Evolutionary conservation across 2,329 filamentous ascomycete species (phyloP), one percentile per base, ranked within the genome.

Genomic region (Nemania abortiva): DNA sequence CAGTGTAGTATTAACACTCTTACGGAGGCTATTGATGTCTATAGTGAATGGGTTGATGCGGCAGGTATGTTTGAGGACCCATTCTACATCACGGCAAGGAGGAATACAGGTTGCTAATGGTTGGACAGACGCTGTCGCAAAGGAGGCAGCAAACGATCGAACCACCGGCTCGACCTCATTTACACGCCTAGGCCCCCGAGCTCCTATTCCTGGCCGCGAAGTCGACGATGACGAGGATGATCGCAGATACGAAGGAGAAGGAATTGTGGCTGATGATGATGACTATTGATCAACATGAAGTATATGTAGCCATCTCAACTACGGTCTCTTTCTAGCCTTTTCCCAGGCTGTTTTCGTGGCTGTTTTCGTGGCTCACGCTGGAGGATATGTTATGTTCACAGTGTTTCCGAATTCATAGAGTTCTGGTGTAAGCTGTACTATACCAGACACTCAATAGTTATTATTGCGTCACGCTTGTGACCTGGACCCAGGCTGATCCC

Each of bases 11-110:
- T 97, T 78, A 97, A 98, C 80, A 94, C 97, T 80, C 89, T 98
- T 29, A 97, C 93, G 29, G 93, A 92, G 15, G 89, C 94, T 0
- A 94, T 99, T 55, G 96, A 99, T 79, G 95, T 99, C 7, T 99
- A 99, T 79, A 93, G 93, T 39, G 96, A 98, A 81, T 99, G 96
- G 96, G 93, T 99, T 72, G 96, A 99, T 82, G 96, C 96, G 72
- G 84, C 88, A 72, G 86, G 88, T 89, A 82, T 72, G 72, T 73
- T 50, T 13, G 70, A 45, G 34, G 5, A 22, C 45, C 15, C 24
- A 9, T 13, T 27, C 15, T 39, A 9, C 31, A 39, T 57, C 22
- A 18, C n/a, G 18, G 45, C 3, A 66, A 55, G 39, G 34, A 39
- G 13, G 22, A 13, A n/a, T 55, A 1, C 31, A 29, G 27, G 64